Conservation (phyloP, 1,284 basidiomycete species). For the Fomitopsis schrenkii region DNA sequence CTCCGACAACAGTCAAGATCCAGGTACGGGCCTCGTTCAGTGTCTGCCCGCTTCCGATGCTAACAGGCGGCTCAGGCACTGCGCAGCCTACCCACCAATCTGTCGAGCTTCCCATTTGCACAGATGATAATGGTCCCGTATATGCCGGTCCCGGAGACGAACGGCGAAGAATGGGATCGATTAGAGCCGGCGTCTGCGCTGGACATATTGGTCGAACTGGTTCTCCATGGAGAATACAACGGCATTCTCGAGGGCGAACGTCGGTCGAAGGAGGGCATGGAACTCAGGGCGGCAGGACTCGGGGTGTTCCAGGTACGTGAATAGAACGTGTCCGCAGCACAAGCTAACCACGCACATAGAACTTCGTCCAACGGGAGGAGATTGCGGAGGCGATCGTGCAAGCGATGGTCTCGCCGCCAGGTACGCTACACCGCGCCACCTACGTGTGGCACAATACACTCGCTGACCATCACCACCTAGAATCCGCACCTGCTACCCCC, state of each 20-base stretch:
- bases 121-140: constrained; percentile 69
- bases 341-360: constrained; percentile 35
- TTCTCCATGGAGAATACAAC: constrained; percentile 77
- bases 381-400: constrained; percentile 61
- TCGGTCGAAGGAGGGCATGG: constrained; percentile 55
- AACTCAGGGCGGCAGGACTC: constrained; percentile 60
- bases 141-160: constrained; percentile 77
- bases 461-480: constrained; percentile 20
- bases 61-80: constrained; percentile 44
- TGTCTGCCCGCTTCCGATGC: neutral
- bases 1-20: constrained; percentile 82
- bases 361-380: constrained; percentile 70
- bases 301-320: constrained; percentile 65
- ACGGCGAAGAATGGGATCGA: constrained; percentile 86
- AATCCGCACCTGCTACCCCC: constrained; percentile 49
- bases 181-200: constrained; percentile 71
- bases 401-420: constrained; percentile 59
- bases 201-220: constrained; percentile 70
- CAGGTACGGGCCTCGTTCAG: constrained; percentile 46
- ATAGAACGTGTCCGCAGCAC: neutral
- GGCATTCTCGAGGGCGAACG: constrained; percentile 50
- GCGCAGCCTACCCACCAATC: constrained; percentile 57
- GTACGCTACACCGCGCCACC: constrained; percentile 19
- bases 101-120: constrained; percentile 53
- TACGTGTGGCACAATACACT: neutral